Evolutionary conservation across 78 protist species (phyloP).

Genomic region (Dictyostelium intermedium): DNA sequence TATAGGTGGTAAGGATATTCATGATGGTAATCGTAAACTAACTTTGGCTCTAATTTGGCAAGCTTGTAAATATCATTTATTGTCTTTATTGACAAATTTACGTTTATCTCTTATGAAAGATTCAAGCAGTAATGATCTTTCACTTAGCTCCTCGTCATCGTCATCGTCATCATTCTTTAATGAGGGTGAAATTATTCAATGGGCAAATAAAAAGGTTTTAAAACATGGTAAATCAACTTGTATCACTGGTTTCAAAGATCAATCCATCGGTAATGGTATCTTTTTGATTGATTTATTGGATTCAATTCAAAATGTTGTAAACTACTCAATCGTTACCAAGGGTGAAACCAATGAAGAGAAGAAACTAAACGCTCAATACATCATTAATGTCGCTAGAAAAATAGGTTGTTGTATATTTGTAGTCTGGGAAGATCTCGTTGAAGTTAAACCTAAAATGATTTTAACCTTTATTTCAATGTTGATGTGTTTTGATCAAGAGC

Average conservation of each 20-base stretch:
- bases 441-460: constrained; percentile 89
- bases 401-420: constrained; percentile 83
- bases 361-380: constrained; percentile 84
- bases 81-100: constrained; percentile 1
- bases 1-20: constrained; percentile 91
- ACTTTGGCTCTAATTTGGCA: constrained; percentile 93
- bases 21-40: constrained; percentile 88
- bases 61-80: constrained; percentile 50
- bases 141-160: neutral
- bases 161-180: neutral
- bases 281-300: constrained; percentile 81
- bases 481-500: constrained; percentile 30
- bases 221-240: constrained; percentile 24
- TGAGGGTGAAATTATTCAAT: constrained; percentile 38
- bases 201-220: constrained; percentile 63
- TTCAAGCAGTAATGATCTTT: neutral
- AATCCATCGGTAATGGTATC: constrained; percentile 67
- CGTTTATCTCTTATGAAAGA: neutral
- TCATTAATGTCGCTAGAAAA: constrained; percentile 85
- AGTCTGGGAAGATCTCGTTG: constrained; percentile 88
- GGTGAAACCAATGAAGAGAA: constrained; percentile 80
- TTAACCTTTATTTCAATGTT: constrained; percentile 61
- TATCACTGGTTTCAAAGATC: constrained; percentile 81
- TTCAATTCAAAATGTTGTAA: constrained; percentile 63
- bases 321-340: constrained; percentile 40